phyloP scores from a whole-genome alignment of 2,329 filamentous ascomycete species.

The Nemania abortiva region DNA sequence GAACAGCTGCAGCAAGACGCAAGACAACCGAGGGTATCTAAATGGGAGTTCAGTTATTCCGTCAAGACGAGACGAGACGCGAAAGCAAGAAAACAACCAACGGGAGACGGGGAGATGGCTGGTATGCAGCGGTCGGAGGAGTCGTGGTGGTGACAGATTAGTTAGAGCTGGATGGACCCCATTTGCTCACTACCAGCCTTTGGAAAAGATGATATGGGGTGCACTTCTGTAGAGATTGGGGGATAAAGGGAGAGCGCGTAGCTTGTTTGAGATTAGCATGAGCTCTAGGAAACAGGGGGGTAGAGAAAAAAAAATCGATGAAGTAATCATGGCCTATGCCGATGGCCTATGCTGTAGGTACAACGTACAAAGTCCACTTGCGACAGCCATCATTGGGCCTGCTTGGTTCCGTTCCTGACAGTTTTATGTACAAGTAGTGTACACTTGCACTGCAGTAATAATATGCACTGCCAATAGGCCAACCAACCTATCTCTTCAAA shows the following conservation, averaged over 20 bases:
- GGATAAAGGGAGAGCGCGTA: slow-evolving; percentile 48
- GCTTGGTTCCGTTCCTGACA: no score
- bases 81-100: slow-evolving; percentile 35
- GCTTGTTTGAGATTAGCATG: slow-evolving; percentile 42
- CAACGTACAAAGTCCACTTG: background rate
- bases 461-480: background rate
- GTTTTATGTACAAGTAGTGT: background rate
- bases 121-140: slow-evolving; percentile 27
- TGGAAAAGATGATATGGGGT: slow-evolving; percentile 37
- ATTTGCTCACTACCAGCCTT: slow-evolving; percentile 40
- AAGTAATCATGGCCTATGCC: slow-evolving; percentile 36
- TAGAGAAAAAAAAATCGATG: slow-evolving; percentile 32
- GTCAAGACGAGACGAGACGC: slow-evolving; percentile 17
- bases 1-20: slow-evolving; percentile 24
- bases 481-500: no score
- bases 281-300: slow-evolving; percentile 40
- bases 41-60: slow-evolving; percentile 11
- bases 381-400: background rate
- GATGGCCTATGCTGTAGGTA: background rate
- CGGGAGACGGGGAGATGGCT: slow-evolving; percentile 33
- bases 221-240: slow-evolving; percentile 38
- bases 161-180: slow-evolving; percentile 38
- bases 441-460: background rate
- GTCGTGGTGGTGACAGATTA: slow-evolving; percentile 33
- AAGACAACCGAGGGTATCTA: slow-evolving; percentile 29